These are phyloP conservation scores for Plantago rigida DNA, from an alignment of 305 asterid genomes.

Conservation along the genomic window DNA sequence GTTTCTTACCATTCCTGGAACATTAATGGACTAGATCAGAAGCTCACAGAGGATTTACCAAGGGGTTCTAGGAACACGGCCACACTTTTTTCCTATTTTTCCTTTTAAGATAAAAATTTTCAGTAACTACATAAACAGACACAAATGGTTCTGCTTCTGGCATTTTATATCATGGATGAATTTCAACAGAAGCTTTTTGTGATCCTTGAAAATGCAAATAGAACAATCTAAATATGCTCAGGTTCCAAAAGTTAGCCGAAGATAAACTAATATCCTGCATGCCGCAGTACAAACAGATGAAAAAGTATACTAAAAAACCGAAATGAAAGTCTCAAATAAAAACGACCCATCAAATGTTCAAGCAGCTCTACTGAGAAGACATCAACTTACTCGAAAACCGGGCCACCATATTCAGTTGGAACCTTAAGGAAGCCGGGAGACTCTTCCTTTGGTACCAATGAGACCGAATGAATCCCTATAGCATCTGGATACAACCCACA, in stretches of 20 bases:
- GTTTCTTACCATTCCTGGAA: neutral
- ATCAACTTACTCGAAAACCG: constrained; percentile 68
- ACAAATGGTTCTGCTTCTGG: neutral
- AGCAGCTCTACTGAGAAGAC: constrained; percentile 9
- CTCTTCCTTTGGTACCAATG: constrained; percentile 54
- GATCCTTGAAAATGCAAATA: neutral
- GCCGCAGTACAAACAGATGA: neutral
- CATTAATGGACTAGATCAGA: neutral
- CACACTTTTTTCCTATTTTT: too few species aligned
- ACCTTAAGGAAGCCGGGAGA: constrained; percentile 42
- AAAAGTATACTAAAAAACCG: neutral
- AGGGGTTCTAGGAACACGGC: too few species aligned
- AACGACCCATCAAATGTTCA: neutral
- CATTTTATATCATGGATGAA: neutral
- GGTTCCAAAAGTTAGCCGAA: neutral
- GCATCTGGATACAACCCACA: constrained; percentile 96
- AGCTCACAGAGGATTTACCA: neutral
- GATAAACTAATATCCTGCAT: neutral
- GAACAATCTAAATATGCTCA: neutral
- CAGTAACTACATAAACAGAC: neutral
- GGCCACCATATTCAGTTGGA: constrained; percentile 64
- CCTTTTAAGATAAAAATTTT: neutral
- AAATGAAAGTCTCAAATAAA: neutral
- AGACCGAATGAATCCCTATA: constrained; percentile 79
- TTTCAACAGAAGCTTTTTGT: neutral